Evolutionary conservation across 768 basidiomycete species (phyloP).

Genomic region (Kondoa subrosea): DNA sequence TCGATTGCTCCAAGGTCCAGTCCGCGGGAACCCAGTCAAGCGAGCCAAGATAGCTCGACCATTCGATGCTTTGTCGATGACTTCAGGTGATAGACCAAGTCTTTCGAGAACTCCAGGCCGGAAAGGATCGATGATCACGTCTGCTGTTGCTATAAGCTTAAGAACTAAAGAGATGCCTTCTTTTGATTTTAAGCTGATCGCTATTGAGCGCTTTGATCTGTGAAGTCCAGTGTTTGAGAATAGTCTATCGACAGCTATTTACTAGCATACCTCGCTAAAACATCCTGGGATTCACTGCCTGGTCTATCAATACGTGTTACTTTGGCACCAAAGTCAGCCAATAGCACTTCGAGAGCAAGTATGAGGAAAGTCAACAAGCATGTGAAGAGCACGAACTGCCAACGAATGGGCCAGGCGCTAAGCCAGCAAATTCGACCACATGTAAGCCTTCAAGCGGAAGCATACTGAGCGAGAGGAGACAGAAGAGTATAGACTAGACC

Average conservation of each 20-base stretch:
- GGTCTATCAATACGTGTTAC: slow-evolving; percentile 59
- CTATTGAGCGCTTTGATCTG: slow-evolving; percentile 59
- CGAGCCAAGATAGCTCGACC: slow-evolving; percentile 54
- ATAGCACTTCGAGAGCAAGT: slow-evolving; percentile 38
- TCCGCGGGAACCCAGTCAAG: slow-evolving; percentile 45
- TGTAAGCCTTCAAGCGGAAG: slow-evolving; percentile 11
- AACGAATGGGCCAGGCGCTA: slow-evolving; percentile 66
- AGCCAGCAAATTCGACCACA: slow-evolving; percentile 50
- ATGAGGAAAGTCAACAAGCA: no score
- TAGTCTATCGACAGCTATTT: neutral
- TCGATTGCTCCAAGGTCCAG: slow-evolving; percentile 57
- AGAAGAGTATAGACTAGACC: no score
- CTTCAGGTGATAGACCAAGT: slow-evolving; percentile 56
- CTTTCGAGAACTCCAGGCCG: slow-evolving; percentile 66
- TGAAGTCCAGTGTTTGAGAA: slow-evolving; percentile 25
- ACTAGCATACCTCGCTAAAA: slow-evolving; percentile 15
- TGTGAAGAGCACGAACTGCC: slow-evolving; percentile 29
- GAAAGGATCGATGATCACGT: slow-evolving; percentile 68
- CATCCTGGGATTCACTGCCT: slow-evolving; percentile 23
- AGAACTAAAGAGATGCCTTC: slow-evolving; percentile 44
- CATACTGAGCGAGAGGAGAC: neutral
- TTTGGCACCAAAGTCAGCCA: slow-evolving; percentile 59
- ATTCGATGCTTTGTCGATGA: slow-evolving; percentile 51
- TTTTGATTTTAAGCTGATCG: slow-evolving; percentile 48
- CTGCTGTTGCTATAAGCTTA: slow-evolving; percentile 47